phyloP scores from a whole-genome alignment of 495 filamentous ascomycete genomes.

The Cairneyella variabilis region DNA sequence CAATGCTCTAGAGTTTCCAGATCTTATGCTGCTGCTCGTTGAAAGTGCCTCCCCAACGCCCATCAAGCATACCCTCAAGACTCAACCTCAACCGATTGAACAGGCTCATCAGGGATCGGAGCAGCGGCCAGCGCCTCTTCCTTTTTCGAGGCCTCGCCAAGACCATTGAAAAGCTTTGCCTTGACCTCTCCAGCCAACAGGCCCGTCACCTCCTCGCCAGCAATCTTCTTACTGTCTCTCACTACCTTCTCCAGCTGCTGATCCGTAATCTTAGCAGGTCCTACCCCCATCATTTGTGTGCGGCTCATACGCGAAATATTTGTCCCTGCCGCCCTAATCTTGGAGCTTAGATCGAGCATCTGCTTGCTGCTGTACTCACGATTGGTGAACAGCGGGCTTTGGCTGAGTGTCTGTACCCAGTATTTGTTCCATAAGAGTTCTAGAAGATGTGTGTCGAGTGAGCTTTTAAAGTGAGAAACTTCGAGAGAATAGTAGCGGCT shows the following conservation, averaged over 20 bases:
- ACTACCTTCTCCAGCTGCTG: slow-evolving; percentile 75
- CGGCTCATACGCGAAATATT: slow-evolving; percentile 37
- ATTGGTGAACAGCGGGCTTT: slow-evolving; percentile 87
- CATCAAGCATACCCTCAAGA: not conserved
- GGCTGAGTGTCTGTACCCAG: slow-evolving; percentile 98
- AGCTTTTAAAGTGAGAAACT: slow-evolving; percentile 89
- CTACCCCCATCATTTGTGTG: slow-evolving; percentile 5
- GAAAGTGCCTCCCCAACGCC: not conserved
- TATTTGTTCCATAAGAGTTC: slow-evolving; percentile 98
- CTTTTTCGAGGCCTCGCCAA: slow-evolving; percentile 35
- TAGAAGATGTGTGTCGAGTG: slow-evolving; percentile 78
- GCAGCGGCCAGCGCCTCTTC: not conserved
- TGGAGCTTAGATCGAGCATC: slow-evolving; percentile 80
- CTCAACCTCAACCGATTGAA: not conserved
- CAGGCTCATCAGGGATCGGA: not conserved
- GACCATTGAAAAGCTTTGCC: slow-evolving; percentile 73
- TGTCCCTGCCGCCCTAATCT: slow-evolving; percentile 61
- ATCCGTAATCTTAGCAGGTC: slow-evolving; percentile 35
- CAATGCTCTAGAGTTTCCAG: slow-evolving; percentile 8
- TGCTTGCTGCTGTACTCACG: slow-evolving; percentile 91
- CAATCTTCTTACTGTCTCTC: slow-evolving; percentile 73
- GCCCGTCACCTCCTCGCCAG: slow-evolving; percentile 81
- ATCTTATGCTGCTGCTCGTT: not conserved
- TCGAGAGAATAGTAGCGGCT: slow-evolving; percentile 87
- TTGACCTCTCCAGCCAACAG: slow-evolving; percentile 81